Conservation (phyloP, 78 protist genomes). For the Reticulomyxa filosa region DNA sequence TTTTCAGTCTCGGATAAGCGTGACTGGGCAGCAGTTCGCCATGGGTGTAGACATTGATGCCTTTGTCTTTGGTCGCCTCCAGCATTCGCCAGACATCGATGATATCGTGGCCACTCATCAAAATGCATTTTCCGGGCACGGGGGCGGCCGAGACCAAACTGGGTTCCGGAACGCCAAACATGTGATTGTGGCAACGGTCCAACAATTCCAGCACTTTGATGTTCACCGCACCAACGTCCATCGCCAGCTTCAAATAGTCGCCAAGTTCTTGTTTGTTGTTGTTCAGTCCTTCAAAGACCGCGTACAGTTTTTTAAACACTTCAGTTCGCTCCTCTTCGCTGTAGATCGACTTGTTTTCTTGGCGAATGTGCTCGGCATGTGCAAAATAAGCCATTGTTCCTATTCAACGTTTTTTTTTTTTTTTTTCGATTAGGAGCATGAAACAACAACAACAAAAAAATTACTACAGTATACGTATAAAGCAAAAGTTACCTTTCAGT, state of each 20-base stretch:
- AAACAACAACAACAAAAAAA: too few relatives aligned
- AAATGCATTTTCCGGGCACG: constrained; percentile 25
- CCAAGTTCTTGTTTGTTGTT: not conserved
- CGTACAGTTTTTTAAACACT: not conserved
- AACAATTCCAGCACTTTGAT: constrained; percentile 22
- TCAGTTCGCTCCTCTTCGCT: not conserved
- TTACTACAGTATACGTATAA: too few relatives aligned
- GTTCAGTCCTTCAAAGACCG: not conserved
- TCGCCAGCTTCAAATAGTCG: not conserved
- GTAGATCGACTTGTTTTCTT: too few relatives aligned
- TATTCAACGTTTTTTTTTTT: too few relatives aligned
- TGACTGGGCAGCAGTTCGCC: constrained; percentile 71
- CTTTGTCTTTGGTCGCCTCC: constrained; percentile 24
- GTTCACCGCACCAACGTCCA: constrained; percentile 35
- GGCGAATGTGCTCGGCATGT: too few relatives aligned
- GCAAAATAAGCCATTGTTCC: too few relatives aligned
- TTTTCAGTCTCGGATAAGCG: constrained; percentile 41
- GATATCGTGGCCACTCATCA: constrained; percentile 53
- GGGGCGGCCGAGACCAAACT: constrained; percentile 11
- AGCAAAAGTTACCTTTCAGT: too few relatives aligned
- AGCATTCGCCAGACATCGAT: constrained; percentile 21
- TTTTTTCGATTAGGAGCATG: too few relatives aligned
- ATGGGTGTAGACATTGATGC: constrained; percentile 63
- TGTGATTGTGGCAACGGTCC: constrained; percentile 7
- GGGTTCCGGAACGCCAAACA: not conserved